Conservation (phyloP, 805 yeast genomes). For the Limtongia smithiae region DNA sequence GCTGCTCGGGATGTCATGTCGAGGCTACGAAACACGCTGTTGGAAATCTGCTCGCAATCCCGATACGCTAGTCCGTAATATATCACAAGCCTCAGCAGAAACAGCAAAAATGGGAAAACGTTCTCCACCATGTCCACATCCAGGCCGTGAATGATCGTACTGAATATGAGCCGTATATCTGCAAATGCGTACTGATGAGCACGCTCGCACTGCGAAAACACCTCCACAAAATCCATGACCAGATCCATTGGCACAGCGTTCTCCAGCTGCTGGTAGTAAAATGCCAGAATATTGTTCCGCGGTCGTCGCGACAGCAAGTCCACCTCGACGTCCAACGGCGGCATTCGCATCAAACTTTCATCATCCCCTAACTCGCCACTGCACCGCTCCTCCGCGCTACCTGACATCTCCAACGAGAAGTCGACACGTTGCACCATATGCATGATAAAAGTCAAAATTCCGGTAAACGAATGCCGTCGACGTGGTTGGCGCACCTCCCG, state of each 20-base stretch:
- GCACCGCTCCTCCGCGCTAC: constrained; percentile 2
- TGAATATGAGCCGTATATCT: constrained; percentile 3
- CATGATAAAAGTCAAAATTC: constrained; percentile 1
- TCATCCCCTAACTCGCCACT: constrained; percentile 1
- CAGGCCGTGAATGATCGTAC: constrained; percentile 7
- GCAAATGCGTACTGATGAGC: background rate
- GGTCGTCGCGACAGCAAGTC: constrained; percentile 7
- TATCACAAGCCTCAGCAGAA: background rate
- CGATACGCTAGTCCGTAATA: background rate
- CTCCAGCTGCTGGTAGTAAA: constrained; percentile 6
- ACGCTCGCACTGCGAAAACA: background rate
- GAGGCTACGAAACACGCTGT: background rate
- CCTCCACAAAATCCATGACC: constrained; percentile 2
- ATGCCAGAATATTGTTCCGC: background rate
- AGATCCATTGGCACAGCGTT: constrained; percentile 5
- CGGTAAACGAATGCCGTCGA: constrained; percentile 8
- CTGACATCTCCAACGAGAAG: background rate
- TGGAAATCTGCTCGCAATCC: constrained; percentile 8
- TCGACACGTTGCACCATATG: constrained; percentile 7
- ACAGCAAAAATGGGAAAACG: background rate
- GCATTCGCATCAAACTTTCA: background rate
- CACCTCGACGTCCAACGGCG: constrained; percentile 2
- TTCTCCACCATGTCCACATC: background rate
- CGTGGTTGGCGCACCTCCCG: background rate
- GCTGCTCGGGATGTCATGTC: background rate